Conservation (phyloP, 2,329 filamentous ascomycete species). For the Bipolaris zeicola region DNA sequence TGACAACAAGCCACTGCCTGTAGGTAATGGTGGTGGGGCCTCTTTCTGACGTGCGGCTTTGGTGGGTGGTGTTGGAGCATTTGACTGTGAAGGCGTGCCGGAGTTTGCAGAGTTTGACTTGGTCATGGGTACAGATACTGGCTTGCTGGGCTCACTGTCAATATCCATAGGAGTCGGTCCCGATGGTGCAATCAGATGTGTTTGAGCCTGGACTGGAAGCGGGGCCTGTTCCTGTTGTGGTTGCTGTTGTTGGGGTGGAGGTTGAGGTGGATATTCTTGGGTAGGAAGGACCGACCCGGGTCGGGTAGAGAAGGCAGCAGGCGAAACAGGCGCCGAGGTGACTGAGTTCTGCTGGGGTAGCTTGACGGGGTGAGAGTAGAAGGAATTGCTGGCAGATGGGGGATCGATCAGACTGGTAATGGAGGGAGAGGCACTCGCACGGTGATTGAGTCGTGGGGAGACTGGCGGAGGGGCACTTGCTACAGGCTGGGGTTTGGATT, state of each 20-base stretch:
- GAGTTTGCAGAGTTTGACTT: constrained; percentile 42
- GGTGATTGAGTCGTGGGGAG: constrained; percentile 65
- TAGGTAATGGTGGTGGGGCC: constrained; percentile 61
- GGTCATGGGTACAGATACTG: constrained; percentile 39
- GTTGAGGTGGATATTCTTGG: constrained; percentile 30
- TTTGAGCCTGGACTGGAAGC: constrained; percentile 10
- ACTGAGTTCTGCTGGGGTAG: constrained; percentile 45
- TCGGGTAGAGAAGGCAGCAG: constrained; percentile 40
- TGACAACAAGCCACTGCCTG: constrained; percentile 68
- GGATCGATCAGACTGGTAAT: constrained; percentile 90
- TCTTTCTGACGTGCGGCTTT: constrained; percentile 63
- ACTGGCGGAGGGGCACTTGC: constrained; percentile 55
- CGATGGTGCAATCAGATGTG: constrained; percentile 19
- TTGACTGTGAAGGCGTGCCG: constrained; percentile 52
- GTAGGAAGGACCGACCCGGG: constrained; percentile 37
- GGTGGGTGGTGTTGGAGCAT: constrained; percentile 59
- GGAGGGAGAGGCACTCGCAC: constrained; percentile 87
- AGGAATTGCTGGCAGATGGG: constrained; percentile 51
- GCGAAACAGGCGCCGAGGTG: constrained; percentile 49
- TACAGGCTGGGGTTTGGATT: constrained; percentile 49
- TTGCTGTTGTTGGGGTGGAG: constrained; percentile 25
- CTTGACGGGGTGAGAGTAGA: constrained; percentile 41
- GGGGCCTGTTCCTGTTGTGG: constrained; percentile 21
- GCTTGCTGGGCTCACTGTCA: constrained; percentile 40
- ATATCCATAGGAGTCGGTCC: constrained; percentile 46